These are phyloP conservation scores for Boletus pseudopeckii DNA, from an alignment of 768 basidiomycete species.

Conservation along the genomic window DNA sequence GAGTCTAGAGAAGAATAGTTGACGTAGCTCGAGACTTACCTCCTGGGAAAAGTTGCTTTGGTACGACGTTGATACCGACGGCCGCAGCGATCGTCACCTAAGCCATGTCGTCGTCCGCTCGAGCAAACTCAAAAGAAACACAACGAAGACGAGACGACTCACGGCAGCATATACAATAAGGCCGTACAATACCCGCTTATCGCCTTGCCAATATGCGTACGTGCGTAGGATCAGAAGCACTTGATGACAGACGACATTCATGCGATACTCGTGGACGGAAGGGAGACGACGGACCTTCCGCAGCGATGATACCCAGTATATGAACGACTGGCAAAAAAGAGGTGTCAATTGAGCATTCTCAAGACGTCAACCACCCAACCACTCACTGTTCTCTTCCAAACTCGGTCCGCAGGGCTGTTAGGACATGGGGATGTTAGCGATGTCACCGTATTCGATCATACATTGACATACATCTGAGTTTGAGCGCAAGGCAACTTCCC, in stretches of 20 bases:
- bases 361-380: neutral
- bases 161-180: constrained; percentile 12
- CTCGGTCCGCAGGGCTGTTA: constrained; percentile 1
- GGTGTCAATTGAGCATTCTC: neutral
- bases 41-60: constrained; percentile 1
- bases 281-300: constrained; percentile 2
- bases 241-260: neutral
- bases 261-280: neutral
- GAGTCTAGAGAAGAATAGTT: no score
- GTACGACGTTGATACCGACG: constrained; percentile 1
- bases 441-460: neutral
- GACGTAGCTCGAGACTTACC: neutral
- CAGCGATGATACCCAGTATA: constrained; percentile 2
- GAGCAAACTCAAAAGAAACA: neutral
- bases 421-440: neutral
- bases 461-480: constrained; percentile 5
- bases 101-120: neutral
- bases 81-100: constrained; percentile 10
- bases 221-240: constrained; percentile 19
- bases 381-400: constrained; percentile 10
- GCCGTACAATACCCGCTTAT: constrained; percentile 10
- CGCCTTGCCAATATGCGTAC: constrained; percentile 18
- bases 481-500: constrained; percentile 4
- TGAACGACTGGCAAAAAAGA: constrained; percentile 7
- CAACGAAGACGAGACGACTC: neutral